Percentiles rank a stretch among this genome's conserved stretches.
These are phyloP conservation scores for Senecio squalidus DNA, from an alignment of 140 eudicot genomes.

Conservation along the genomic window DNA sequence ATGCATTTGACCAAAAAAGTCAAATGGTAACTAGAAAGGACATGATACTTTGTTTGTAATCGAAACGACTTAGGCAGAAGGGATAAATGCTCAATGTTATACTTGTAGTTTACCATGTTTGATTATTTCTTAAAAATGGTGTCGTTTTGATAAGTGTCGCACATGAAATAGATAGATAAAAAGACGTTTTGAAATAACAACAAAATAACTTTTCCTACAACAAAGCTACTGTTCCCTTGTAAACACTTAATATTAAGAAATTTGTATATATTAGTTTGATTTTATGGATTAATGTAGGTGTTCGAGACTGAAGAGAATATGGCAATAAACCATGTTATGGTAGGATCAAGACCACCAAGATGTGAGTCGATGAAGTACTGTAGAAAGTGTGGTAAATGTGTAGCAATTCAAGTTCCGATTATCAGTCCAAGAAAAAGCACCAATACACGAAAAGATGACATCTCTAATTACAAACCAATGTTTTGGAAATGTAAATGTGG, in stretches of 20 bases:
- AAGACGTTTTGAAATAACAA: no score
- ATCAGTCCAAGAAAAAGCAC: constrained; percentile 11
- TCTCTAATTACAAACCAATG: constrained; percentile 68
- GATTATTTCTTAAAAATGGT: not conserved
- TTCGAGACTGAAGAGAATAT: constrained; percentile 6
- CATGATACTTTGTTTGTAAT: not conserved
- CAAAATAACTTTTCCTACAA: no score
- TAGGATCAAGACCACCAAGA: constrained; percentile 83
- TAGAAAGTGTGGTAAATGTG: constrained; percentile 48
- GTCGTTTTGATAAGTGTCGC: not conserved
- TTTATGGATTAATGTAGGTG: no score
- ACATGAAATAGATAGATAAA: not conserved
- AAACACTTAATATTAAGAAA: not conserved
- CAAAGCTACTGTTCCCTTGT: no score
- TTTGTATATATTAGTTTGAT: not conserved
- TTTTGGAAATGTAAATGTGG: constrained; percentile 85
- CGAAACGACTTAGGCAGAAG: not conserved
- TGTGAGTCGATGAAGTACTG: constrained; percentile 36
- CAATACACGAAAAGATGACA: constrained; percentile 34
- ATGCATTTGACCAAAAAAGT: not conserved
- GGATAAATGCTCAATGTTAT: not conserved
- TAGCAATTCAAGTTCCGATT: constrained; percentile 65
- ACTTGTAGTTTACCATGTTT: not conserved
- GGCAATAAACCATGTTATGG: not conserved
- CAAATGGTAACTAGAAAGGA: not conserved